Evolutionary conservation across 305 asterid species (phyloP).

Genomic region (Rubia peregrina): DNA sequence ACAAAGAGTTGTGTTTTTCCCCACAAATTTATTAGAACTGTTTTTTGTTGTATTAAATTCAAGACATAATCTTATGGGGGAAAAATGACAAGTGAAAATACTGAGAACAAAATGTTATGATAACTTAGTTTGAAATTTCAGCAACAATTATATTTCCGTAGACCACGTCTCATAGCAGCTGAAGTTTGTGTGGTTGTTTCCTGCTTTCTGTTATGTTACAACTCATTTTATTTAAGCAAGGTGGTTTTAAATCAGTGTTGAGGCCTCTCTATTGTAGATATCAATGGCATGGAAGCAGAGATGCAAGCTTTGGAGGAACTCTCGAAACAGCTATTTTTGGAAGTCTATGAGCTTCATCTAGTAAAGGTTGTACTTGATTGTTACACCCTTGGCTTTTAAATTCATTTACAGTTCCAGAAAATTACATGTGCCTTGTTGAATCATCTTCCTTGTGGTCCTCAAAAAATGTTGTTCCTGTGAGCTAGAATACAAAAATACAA

Average conservation of each 20-base stretch:
- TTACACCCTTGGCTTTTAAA: constrained; percentile 4
- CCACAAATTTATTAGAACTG: too few species aligned
- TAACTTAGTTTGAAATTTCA: too few species aligned
- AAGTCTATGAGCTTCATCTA: constrained; percentile 96
- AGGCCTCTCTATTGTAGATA: constrained; percentile 42
- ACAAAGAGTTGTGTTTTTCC: too few species aligned
- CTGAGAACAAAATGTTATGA: constrained; percentile 54
- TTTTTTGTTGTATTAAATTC: constrained; percentile 56
- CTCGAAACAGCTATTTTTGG: constrained; percentile 82
- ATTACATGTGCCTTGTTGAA: background rate
- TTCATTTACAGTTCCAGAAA: background rate
- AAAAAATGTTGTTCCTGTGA: too few species aligned
- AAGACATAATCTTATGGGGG: constrained; percentile 48
- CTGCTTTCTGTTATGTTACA: background rate
- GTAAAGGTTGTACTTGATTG: constrained; percentile 59
- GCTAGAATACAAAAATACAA: too few species aligned
- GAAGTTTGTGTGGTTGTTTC: background rate
- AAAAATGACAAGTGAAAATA: too few species aligned
- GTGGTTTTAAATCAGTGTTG: constrained; percentile 11
- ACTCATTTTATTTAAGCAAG: constrained; percentile 12
- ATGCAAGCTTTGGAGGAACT: constrained; percentile 94
- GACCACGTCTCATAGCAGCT: constrained; percentile 11
- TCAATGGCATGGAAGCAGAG: constrained; percentile 82
- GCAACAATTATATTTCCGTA: too few species aligned
- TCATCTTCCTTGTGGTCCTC: background rate